Conservation (phyloP, 805 yeast genomes). For the Metschnikowia corniflorae region DNA sequence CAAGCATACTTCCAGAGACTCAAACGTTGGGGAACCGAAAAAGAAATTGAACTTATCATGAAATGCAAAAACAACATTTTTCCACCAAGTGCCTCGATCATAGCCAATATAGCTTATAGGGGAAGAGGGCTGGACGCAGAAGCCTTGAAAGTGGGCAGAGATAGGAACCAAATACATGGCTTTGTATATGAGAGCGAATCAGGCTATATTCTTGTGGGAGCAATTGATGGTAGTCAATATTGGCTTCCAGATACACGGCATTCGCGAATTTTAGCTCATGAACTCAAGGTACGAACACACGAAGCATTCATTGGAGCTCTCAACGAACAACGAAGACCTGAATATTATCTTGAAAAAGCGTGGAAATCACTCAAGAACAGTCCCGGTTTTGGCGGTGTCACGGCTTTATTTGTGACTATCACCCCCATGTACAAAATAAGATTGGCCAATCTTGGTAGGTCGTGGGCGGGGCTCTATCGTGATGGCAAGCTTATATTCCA, state of each 20-base stretch:
- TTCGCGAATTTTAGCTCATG: not conserved
- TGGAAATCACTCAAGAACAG: not conserved
- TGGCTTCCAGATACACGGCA: not conserved
- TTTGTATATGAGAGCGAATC: not conserved
- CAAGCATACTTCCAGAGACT: not conserved
- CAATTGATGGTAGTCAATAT: not conserved
- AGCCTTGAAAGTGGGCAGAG: no score
- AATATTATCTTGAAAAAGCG: not conserved
- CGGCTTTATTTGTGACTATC: not conserved
- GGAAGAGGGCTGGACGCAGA: not conserved
- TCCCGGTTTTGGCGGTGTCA: not conserved
- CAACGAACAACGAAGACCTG: not conserved
- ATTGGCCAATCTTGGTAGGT: conserved; percentile 2
- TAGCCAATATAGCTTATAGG: not conserved
- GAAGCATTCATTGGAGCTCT: not conserved
- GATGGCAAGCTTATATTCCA: not conserved
- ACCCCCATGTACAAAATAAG: not conserved
- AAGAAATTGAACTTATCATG: not conserved
- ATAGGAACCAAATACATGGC: not conserved
- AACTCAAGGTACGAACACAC: not conserved
- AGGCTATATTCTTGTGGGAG: not conserved
- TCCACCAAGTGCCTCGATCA: not conserved
- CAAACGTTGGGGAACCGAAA: not conserved
- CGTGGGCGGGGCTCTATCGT: conserved; percentile 3
- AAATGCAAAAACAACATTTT: not conserved